Evolutionary conservation across 352 stramenopile genomes (phyloP).

Genomic region (Phytophthora macrochlamydospora): DNA sequence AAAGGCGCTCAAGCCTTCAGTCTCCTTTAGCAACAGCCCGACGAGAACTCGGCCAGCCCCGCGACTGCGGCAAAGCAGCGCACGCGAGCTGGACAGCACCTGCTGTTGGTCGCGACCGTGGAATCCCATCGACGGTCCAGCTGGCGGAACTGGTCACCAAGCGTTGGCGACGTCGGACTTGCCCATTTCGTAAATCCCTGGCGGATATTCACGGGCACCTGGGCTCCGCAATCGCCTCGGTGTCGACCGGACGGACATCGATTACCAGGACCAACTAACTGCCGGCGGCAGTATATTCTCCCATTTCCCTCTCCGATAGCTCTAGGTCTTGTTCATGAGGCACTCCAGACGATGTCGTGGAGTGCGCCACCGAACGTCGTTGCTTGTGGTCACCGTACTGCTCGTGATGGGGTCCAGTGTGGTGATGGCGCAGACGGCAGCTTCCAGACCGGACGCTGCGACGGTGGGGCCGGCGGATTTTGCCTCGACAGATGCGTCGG

Average conservation of each 20-base stretch:
- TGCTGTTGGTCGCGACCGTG: slow-evolving; percentile 18
- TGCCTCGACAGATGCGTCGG: slow-evolving; percentile 12
- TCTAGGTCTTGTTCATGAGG: slow-evolving; percentile 23
- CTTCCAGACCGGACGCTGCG: background rate
- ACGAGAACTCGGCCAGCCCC: background rate
- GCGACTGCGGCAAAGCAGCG: background rate
- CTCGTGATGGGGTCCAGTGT: slow-evolving; percentile 4
- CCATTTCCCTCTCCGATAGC: slow-evolving; percentile 1
- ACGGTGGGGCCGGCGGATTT: slow-evolving; percentile 14
- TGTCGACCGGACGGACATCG: background rate
- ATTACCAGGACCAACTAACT: slow-evolving; percentile 15
- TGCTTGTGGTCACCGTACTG: slow-evolving; percentile 24
- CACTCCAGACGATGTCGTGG: slow-evolving; percentile 11
- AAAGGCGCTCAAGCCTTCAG: slow-evolving; percentile 20
- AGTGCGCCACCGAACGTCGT: slow-evolving; percentile 8
- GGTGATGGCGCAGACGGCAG: slow-evolving; percentile 11
- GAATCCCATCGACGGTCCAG: background rate
- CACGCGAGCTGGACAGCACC: slow-evolving; percentile 12
- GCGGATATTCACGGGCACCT: slow-evolving; percentile 17
- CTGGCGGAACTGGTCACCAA: slow-evolving; percentile 34
- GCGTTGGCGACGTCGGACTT: slow-evolving; percentile 7
- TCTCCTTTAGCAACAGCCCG: slow-evolving; percentile 22
- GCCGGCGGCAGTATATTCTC: slow-evolving; percentile 11
- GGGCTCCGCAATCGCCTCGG: background rate
- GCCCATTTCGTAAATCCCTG: slow-evolving; percentile 10